phyloP scores from a whole-genome alignment of 345 rosid genomes.

The Salix suchowensis region DNA sequence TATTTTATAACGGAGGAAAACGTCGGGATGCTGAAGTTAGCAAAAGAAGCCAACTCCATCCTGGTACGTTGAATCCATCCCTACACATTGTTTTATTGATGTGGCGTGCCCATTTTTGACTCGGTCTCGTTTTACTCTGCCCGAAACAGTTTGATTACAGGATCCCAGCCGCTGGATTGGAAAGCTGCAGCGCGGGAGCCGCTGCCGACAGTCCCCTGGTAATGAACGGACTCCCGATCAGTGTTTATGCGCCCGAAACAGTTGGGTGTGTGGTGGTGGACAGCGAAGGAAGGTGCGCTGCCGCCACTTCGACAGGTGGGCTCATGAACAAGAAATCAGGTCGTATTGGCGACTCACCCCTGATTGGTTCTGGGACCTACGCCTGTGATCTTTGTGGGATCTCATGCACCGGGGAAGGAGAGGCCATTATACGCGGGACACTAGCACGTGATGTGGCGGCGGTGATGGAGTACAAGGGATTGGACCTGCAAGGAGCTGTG shows the following conservation, averaged over 20 bases:
- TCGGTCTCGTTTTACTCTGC: not conserved
- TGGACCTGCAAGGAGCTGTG: conserved; percentile 72
- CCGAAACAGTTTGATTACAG: conserved; percentile 77
- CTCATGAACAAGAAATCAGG: conserved; percentile 87
- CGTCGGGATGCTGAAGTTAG: conserved; percentile 76
- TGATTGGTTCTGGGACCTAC: conserved; percentile 92
- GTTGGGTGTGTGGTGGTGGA: conserved; percentile 95
- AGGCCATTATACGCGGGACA: conserved; percentile 83
- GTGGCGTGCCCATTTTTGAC: not conserved
- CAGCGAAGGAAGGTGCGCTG: conserved; percentile 72
- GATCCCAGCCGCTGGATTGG: conserved; percentile 43
- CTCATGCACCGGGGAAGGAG: conserved; percentile 96
- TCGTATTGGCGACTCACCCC: conserved; percentile 92
- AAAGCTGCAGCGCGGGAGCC: conserved; percentile 51
- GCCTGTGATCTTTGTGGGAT: conserved; percentile 74
- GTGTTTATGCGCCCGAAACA: conserved; percentile 86
- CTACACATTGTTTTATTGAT: not conserved
- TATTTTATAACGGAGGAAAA: conserved; percentile 88
- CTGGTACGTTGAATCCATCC: conserved; percentile 42
- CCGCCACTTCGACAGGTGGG: conserved; percentile 94
- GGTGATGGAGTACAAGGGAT: conserved; percentile 92
- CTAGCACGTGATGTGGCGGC: conserved; percentile 91
- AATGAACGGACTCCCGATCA: conserved; percentile 92
- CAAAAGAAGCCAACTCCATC: conserved; percentile 86
- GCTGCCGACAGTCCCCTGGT: conserved; percentile 53